Base-by-base conservation (phyloP, 805 yeast genomes). In the Myxozyma kluyveri region DNA sequence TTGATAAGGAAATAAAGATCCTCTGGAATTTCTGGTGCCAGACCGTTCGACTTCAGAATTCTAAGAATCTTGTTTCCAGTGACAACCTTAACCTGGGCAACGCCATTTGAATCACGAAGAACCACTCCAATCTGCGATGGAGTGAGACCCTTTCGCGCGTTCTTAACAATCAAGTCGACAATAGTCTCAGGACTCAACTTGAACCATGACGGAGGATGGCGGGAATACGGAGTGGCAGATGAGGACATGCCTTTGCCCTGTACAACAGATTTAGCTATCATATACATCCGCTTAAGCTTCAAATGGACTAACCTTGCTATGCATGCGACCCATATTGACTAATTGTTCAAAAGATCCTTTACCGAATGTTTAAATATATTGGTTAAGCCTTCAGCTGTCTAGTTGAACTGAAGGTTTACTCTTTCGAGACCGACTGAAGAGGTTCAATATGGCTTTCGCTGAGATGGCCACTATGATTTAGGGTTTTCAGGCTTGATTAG, bases 1-100 rank as follows among this genome's bases (percentile, higher is more conserved):
- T 91, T 93, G 75, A 93, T 93, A 79, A 93, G 86, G 80, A 79
- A 90, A 93, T 93, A 93, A 72, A 93, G 86, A 77, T 93, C 99
- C 84, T 93, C 99, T 79, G 99, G 99, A 73, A 93, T 86, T 81
- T 93, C 99, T 77, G 99, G 98, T 73, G 98, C 99, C 73, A 93
- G 88, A 54, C 72, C 99, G 83, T 90, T 89, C 63, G 98, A 86
- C 80, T 91, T 93, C 77, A 93, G 84, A 82, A 93, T 90, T 86
- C 99, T 90, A 78, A 93, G 86, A 72, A 93, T 86, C 88, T 93
- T 93, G 96, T 73, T 90, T 83, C 62, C 62, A 69, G 99, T 91
- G 79, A 88, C 88, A 72, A 91, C 84, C 82, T 86, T 88, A 69
- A 96, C 78, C 80, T 90, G 96, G 75, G 96, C 84, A 71, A 93